phyloP scores from a whole-genome alignment of 2,329 filamentous ascomycete species.

The Tolypocladium album region DNA sequence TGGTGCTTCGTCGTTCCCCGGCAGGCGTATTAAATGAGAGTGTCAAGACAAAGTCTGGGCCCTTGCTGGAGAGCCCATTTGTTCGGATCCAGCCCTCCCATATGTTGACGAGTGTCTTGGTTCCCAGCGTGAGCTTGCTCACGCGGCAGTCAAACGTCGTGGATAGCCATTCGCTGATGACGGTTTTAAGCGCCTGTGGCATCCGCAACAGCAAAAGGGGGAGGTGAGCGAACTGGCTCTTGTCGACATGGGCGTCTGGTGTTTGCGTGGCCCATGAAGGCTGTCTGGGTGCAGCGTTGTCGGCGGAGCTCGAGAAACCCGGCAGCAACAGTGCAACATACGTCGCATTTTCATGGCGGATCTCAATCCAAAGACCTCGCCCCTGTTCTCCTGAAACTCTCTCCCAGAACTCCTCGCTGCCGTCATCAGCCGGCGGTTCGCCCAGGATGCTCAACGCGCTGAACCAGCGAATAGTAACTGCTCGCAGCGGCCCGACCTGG shows the following conservation, averaged over 20 bases:
- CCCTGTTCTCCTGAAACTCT: conserved; percentile 12
- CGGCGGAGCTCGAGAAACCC: conserved; percentile 9
- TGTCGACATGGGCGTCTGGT: conserved; percentile 4
- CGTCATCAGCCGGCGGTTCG: conserved; percentile 11
- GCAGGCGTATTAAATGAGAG: conserved; percentile 37
- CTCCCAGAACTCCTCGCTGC: conserved; percentile 6
- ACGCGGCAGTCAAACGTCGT: conserved; percentile 47
- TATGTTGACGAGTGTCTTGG: conserved; percentile 34
- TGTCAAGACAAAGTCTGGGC: conserved; percentile 36
- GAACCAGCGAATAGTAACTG: conserved; percentile 38
- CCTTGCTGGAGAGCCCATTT: conserved; percentile 21
- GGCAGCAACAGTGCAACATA: conserved; percentile 43
- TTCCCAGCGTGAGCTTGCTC: conserved; percentile 36
- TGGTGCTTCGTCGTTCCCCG: conserved; percentile 1
- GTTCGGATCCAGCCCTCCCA: conserved; percentile 42
- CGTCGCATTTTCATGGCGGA: conserved; percentile 41
- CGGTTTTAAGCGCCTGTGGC: conserved; percentile 38
- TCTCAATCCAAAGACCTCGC: conserved; percentile 31
- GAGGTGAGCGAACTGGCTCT: conserved; percentile 30
- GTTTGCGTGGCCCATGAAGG: conserved; percentile 9
- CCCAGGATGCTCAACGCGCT: conserved; percentile 19
- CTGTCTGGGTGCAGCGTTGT: conserved; percentile 3
- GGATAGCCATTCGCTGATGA: conserved; percentile 40
- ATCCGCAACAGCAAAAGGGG: conserved; percentile 45
- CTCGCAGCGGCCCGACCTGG: conserved; percentile 31